A percentile compares a stretch with the other conserved stretches of the same genome.
These are phyloP conservation scores for Pleurotus ostreatus DNA, from an alignment of 768 basidiomycete species.

Conservation along the genomic window DNA sequence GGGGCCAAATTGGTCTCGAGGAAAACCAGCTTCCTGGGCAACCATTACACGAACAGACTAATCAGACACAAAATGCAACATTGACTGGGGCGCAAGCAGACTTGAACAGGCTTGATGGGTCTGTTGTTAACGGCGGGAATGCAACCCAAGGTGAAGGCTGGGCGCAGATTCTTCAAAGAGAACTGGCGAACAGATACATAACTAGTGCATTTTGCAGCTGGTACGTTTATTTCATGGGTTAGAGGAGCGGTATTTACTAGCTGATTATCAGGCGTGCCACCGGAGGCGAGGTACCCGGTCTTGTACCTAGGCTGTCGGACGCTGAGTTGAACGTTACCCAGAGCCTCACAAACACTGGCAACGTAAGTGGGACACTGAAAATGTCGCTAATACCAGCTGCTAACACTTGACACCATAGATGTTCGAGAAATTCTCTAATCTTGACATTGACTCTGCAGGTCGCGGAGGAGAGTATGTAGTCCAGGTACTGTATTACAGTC, in stretches of 20 bases:
- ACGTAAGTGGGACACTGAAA: slow-evolving; percentile 38
- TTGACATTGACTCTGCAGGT: slow-evolving; percentile 77
- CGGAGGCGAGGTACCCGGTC: slow-evolving; percentile 73
- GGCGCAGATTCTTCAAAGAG: slow-evolving; percentile 56
- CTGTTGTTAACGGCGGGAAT: slow-evolving; percentile 69
- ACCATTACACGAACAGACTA: slow-evolving; percentile 32
- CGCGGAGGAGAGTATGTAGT: slow-evolving; percentile 87
- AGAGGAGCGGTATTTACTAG: neutral
- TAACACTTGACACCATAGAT: slow-evolving; percentile 42
- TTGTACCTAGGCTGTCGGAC: slow-evolving; percentile 68
- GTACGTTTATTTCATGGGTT: slow-evolving; percentile 33
- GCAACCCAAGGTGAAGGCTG: slow-evolving; percentile 58
- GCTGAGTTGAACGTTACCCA: slow-evolving; percentile 65
- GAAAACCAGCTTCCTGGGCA: slow-evolving; percentile 74
- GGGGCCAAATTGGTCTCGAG: slow-evolving; percentile 76
- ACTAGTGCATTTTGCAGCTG: slow-evolving; percentile 86
- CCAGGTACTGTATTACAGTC: slow-evolving; percentile 40
- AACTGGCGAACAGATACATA: slow-evolving; percentile 84
- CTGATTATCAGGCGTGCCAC: slow-evolving; percentile 63
- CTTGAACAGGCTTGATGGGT: slow-evolving; percentile 48
- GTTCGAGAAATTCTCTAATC: slow-evolving; percentile 84
- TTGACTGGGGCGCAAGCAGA: slow-evolving; percentile 53
- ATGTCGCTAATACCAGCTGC: slow-evolving; percentile 3
- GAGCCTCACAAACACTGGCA: slow-evolving; percentile 66
- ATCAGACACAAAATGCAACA: slow-evolving; percentile 37